A percentile compares a stretch with the other conserved stretches of the same genome.
These are phyloP conservation scores for Suhomyces maxii DNA, from an alignment of 1,139 yeast genomes.

Conservation along the genomic window DNA sequence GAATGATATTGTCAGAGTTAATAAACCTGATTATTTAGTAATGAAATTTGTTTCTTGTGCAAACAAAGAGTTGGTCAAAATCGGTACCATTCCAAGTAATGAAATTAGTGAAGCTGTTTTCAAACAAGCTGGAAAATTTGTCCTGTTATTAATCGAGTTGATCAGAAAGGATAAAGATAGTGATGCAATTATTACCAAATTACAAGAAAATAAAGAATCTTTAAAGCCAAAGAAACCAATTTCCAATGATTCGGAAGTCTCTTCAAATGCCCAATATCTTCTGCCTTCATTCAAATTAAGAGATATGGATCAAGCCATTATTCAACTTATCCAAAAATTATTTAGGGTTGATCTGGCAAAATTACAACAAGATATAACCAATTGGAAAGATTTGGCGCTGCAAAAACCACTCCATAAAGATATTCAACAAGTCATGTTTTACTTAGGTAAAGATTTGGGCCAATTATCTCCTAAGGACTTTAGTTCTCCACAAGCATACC, in stretches of 20 bases:
- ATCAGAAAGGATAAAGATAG: conserved; percentile 48
- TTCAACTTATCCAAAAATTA: conserved; percentile 37
- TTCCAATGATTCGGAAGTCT: conserved; percentile 1
- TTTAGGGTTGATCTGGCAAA: conserved; percentile 42
- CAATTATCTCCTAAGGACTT: conserved; percentile 45
- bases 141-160: conserved; percentile 51
- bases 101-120: conserved; percentile 51
- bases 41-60: conserved; percentile 66
- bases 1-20: conserved; percentile 38
- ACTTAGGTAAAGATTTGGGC: conserved; percentile 43
- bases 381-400: conserved; percentile 41
- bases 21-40: conserved; percentile 62
- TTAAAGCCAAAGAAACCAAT: conserved; percentile 28
- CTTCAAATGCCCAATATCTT: conserved; percentile 22
- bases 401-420: conserved; percentile 49
- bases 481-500: conserved; percentile 36
- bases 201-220: conserved; percentile 44
- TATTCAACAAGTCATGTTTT: conserved; percentile 38
- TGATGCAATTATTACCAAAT: conserved; percentile 37
- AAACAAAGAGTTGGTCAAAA: conserved; percentile 59
- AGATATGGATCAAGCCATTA: conserved; percentile 48
- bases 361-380: conserved; percentile 52
- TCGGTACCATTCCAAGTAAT: conserved; percentile 37
- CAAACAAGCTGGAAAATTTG: conserved; percentile 58
- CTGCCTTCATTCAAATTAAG: conserved; percentile 50